Percentiles rank a stretch among this genome's conserved stretches.
Evolutionary conservation across 2,329 filamentous ascomycete genomes (phyloP).

Genomic region (Cercospora brassicicola): DNA sequence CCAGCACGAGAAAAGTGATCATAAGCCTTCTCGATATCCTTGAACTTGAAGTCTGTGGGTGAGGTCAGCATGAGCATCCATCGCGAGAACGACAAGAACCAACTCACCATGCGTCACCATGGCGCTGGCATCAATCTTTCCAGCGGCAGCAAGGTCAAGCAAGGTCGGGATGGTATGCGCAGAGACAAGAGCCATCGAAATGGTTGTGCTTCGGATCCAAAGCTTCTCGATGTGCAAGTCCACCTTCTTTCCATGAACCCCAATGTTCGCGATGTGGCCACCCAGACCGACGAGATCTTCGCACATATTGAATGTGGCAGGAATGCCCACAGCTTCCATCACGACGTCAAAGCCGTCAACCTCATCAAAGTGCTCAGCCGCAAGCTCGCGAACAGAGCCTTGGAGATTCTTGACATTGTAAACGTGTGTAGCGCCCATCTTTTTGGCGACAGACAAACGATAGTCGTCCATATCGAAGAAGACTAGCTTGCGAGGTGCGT

Average conservation of each 20-base stretch:
- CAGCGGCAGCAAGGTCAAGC: constrained; percentile 28
- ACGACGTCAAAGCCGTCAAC: constrained; percentile 58
- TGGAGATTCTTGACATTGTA: constrained; percentile 44
- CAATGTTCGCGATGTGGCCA: constrained; percentile 58
- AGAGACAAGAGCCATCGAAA: constrained; percentile 32
- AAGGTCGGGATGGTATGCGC: constrained; percentile 33
- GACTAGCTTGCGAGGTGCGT: constrained; percentile 54
- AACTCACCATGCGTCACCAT: constrained; percentile 32
- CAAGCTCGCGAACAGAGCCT: constrained; percentile 37
- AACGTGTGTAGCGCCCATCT: constrained; percentile 52
- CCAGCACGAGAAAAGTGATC: constrained; percentile 31
- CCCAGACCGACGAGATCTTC: constrained; percentile 57
- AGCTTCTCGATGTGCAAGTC: constrained; percentile 55
- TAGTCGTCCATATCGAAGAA: constrained; percentile 54
- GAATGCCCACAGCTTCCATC: constrained; percentile 59
- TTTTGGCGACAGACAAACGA: constrained; percentile 50
- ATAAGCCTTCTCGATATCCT: constrained; percentile 33
- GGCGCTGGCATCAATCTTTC: constrained; percentile 28
- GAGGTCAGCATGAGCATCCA: neutral
- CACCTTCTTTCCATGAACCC: constrained; percentile 58
- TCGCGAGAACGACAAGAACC: neutral
- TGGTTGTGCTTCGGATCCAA: constrained; percentile 52
- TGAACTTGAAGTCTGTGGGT: constrained; percentile 32
- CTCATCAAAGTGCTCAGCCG: constrained; percentile 49
- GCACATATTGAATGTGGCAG: constrained; percentile 54